These are phyloP conservation scores for Pyrrhoderma noxium DNA, from an alignment of 1,284 basidiomycete species.

Conservation along the genomic window DNA sequence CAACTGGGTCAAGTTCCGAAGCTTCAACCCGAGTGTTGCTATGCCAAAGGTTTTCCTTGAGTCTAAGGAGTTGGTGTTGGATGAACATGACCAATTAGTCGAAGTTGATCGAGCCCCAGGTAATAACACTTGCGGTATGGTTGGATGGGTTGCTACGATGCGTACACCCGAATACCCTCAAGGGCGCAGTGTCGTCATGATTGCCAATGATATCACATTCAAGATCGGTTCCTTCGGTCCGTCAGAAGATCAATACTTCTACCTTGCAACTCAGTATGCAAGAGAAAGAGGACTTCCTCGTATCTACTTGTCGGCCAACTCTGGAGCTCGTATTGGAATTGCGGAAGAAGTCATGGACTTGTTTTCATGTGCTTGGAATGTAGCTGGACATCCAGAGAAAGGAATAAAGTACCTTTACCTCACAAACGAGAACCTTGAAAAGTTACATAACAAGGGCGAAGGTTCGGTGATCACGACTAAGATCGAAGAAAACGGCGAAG, in stretches of 20 bases:
- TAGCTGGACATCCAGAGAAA: constrained; percentile 79
- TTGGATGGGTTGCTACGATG: constrained; percentile 94
- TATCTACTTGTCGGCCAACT: constrained; percentile 97
- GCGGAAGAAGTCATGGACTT: constrained; percentile 88
- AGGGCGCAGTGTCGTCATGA: constrained; percentile 83
- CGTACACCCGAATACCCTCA: constrained; percentile 90
- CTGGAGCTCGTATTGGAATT: constrained; percentile 93
- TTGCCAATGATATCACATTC: constrained; percentile 98
- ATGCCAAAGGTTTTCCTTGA: constrained; percentile 76
- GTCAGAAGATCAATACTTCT: constrained; percentile 94
- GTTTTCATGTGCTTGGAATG: constrained; percentile 91
- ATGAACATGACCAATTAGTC: constrained; percentile 85
- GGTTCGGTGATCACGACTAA: constrained; percentile 79
- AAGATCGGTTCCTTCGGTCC: constrained; percentile 99
- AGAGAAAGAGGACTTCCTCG: constrained; percentile 84
- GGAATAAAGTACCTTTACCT: constrained; percentile 97
- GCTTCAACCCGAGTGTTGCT: constrained; percentile 57
- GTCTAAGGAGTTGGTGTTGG: constrained; percentile 87
- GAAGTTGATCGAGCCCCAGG: constrained; percentile 91
- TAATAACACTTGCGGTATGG: constrained; percentile 96
- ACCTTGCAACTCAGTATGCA: constrained; percentile 89
- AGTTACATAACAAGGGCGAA: constrained; percentile 74
- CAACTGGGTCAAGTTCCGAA: constrained; percentile 77
- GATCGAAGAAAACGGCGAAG: constrained; percentile 80
- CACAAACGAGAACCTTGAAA: constrained; percentile 77